Percentiles rank a stretch among this genome's conserved stretches.
phyloP scores from a whole-genome alignment of 805 yeast species.

The Kodamaea leandrae region DNA sequence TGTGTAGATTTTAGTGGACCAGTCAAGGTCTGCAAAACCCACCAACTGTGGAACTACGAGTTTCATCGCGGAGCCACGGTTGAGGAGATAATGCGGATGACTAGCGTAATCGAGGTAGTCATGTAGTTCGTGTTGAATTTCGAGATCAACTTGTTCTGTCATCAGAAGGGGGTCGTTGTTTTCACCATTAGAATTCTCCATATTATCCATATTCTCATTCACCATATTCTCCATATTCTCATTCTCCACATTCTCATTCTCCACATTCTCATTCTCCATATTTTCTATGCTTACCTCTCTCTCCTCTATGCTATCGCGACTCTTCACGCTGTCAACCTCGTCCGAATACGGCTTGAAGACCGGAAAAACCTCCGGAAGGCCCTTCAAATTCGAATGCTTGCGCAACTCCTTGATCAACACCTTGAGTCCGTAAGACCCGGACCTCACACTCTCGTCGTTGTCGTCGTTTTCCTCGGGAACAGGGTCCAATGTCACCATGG shows the following conservation, averaged over 20 bases:
- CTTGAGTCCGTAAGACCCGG: conserved; percentile 33
- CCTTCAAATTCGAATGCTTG: conserved; percentile 20
- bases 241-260: no score
- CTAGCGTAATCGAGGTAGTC: conserved; percentile 11
- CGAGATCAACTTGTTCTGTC: conserved; percentile 4
- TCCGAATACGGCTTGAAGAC: conserved; percentile 5
- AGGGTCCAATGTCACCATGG: conserved; percentile 18
- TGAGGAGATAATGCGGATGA: neutral
- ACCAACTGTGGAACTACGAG: conserved; percentile 18
- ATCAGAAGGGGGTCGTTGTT: neutral
- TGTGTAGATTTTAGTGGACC: conserved; percentile 14
- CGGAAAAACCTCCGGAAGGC: conserved; percentile 1
- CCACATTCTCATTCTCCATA: no score
- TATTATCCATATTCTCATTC: no score
- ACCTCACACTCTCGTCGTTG: conserved; percentile 9
- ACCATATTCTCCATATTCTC: no score
- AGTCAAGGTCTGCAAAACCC: conserved; percentile 11
- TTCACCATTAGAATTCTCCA: no score
- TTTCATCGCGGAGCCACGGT: conserved; percentile 3
- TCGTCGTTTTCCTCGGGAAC: conserved; percentile 13
- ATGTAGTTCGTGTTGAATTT: conserved; percentile 7
- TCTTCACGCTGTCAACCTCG: neutral
- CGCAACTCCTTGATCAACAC: conserved; percentile 32
- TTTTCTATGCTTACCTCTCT: no score
- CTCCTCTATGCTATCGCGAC: no score